Evolutionary conservation across 2,329 filamentous ascomycete species (phyloP).

Genomic region (Colletotrichum karsti): DNA sequence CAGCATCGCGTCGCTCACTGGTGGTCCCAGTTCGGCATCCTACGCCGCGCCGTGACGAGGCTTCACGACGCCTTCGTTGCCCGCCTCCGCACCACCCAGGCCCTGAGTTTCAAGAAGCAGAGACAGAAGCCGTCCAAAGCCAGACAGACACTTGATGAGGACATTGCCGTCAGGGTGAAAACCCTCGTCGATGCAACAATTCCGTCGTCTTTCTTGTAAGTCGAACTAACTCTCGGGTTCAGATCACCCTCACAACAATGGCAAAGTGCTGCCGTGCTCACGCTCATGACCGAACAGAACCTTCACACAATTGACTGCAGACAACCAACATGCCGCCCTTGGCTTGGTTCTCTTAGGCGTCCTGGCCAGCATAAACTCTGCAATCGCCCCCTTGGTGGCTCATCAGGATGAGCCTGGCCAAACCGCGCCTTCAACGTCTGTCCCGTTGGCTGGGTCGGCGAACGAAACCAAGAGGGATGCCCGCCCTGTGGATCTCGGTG

Average conservation of each 20-base stretch:
- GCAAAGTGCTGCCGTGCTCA: not conserved
- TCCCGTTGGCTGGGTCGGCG: not conserved
- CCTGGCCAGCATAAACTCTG: constrained; percentile 65
- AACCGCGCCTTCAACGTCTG: not conserved
- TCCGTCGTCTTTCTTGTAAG: constrained; percentile 46
- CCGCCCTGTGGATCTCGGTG: constrained; percentile 35
- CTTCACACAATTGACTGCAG: constrained; percentile 76
- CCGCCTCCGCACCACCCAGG: constrained; percentile 4
- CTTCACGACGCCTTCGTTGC: constrained; percentile 52
- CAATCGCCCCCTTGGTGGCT: constrained; percentile 49
- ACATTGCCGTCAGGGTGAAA: not conserved
- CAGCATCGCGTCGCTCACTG: constrained; percentile 85
- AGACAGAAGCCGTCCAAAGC: not conserved
- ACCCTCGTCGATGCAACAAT: constrained; percentile 42
- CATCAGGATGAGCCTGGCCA: constrained; percentile 15
- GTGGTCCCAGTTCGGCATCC: constrained; percentile 78
- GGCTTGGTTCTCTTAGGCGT: constrained; percentile 74
- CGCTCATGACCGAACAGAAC: constrained; percentile 48
- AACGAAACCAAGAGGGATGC: constrained; percentile 28
- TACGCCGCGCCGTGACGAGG: constrained; percentile 72
- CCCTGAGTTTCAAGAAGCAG: constrained; percentile 9
- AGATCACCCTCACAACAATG: no score
- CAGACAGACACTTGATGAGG: not conserved
- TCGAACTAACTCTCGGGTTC: no score
- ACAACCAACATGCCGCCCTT: constrained; percentile 76